Percentiles rank a stretch among this genome's conserved stretches.
phyloP scores from a whole-genome alignment of 2,329 filamentous ascomycete genomes.

The Fusarium acutatum region DNA sequence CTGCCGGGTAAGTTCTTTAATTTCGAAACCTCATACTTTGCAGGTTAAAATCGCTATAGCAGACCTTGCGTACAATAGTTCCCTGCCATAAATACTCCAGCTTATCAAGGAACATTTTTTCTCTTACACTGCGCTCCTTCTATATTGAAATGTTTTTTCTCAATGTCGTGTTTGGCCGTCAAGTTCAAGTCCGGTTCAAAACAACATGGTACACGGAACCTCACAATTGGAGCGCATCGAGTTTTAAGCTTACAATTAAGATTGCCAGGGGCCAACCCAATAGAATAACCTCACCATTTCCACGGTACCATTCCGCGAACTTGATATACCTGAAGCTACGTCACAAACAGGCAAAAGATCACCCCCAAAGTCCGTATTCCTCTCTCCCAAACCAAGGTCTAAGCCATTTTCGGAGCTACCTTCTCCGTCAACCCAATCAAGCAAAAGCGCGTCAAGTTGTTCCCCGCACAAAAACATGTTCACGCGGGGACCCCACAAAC shows the following conservation, averaged over 20 bases:
- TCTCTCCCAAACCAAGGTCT: background rate
- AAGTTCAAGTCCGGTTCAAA: rapidly evolving
- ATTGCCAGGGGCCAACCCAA: background rate
- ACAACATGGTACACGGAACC: rapidly evolving
- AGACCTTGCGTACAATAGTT: rapidly evolving
- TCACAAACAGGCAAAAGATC: conserved; percentile 16
- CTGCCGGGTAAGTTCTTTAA: background rate
- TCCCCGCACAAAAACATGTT: conserved; percentile 7
- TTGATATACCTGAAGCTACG: background rate
- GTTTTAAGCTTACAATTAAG: background rate
- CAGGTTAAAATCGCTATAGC: too few species aligned
- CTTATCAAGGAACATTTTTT: too few species aligned
- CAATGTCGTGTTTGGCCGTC: rapidly evolving
- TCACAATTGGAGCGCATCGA: conserved; percentile 6
- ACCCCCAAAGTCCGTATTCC: background rate
- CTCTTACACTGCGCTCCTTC: rapidly evolving
- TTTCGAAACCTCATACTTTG: too few species aligned
- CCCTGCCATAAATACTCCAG: rapidly evolving
- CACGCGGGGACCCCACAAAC: conserved; percentile 24
- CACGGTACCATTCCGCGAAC: background rate
- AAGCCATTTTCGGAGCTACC: background rate
- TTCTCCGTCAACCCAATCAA: conserved; percentile 18
- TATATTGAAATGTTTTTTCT: rapidly evolving
- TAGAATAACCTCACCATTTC: background rate
- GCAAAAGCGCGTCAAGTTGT: background rate